These are phyloP conservation scores for Colletotrichum melonis DNA, from an alignment of 2,329 filamentous ascomycete species.

Conservation along the genomic window DNA sequence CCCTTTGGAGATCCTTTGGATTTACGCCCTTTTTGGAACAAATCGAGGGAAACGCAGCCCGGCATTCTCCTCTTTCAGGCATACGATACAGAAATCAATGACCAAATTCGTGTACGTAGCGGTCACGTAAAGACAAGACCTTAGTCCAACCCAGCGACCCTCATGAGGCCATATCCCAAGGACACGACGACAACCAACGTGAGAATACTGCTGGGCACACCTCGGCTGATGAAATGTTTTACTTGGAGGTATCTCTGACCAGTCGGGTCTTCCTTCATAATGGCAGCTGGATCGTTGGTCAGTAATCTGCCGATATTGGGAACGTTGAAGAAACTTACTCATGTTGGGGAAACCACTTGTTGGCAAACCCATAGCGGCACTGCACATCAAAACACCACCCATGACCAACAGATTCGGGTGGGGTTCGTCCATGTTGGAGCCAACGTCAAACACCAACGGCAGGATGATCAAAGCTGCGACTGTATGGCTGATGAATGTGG, in stretches of 20 bases:
- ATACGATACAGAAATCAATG: neutral
- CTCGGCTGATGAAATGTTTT: conserved; percentile 94
- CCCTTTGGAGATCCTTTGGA: neutral
- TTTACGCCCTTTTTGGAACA: neutral
- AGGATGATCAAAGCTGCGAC: conserved; percentile 96
- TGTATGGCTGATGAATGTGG: conserved; percentile 97
- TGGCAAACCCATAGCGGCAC: conserved; percentile 95
- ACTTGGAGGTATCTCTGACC: conserved; percentile 93
- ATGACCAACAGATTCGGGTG: conserved; percentile 96
- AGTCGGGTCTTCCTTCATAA: conserved; percentile 98
- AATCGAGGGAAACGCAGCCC: neutral
- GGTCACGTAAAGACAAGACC: conserved; percentile 16
- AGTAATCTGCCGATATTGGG: neutral
- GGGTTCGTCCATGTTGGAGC: conserved; percentile 84
- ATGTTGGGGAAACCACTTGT: conserved; percentile 99
- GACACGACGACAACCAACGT: conserved; percentile 86
- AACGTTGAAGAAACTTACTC: conserved; percentile 75
- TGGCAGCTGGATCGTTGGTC: conserved; percentile 74
- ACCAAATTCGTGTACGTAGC: neutral
- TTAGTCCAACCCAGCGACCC: conserved; percentile 72
- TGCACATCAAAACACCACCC: conserved; percentile 95
- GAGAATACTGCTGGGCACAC: conserved; percentile 86
- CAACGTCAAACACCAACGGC: conserved; percentile 89
- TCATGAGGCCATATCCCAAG: conserved; percentile 91
- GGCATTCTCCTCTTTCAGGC: neutral